These are phyloP conservation scores for Stachybotrys elegans DNA, from an alignment of 2,329 filamentous ascomycete species.

Conservation along the genomic window DNA sequence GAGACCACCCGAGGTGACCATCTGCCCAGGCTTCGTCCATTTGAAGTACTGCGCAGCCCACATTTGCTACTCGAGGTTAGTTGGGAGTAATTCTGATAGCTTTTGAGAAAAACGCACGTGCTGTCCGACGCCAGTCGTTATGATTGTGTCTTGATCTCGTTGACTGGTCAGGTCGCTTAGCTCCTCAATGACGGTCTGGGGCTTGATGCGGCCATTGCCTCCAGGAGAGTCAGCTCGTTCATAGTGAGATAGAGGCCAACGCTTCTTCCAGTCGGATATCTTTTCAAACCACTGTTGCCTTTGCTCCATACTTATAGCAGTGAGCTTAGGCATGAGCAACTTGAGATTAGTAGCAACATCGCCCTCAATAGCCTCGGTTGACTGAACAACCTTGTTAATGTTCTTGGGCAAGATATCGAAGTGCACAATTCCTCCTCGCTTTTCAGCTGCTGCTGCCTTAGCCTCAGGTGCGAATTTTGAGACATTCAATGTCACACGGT, in stretches of 20 bases:
- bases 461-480: constrained; percentile 86
- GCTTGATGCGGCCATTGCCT: constrained; percentile 79
- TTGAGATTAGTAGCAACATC: constrained; percentile 79
- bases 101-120: too few species aligned
- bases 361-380: constrained; percentile 90
- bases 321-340: constrained; percentile 67
- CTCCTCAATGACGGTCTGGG: constrained; percentile 86
- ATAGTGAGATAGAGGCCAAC: constrained; percentile 80
- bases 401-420: constrained; percentile 99
- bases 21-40: constrained; percentile 84
- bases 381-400: constrained; percentile 99
- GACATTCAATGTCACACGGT: constrained; percentile 81
- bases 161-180: constrained; percentile 77
- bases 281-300: constrained; percentile 83
- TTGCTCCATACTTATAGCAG: constrained; percentile 55
- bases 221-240: constrained; percentile 59
- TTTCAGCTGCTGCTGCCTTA: constrained; percentile 76
- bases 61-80: too few species aligned
- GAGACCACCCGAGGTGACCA: constrained; percentile 94
- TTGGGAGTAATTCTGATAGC: too few species aligned
- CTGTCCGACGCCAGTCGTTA: constrained; percentile 91
- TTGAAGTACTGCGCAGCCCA: constrained; percentile 96
- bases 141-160: constrained; percentile 79
- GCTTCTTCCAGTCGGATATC: constrained; percentile 86
- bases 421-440: constrained; percentile 89